Evolutionary conservation across 1,284 basidiomycete species (phyloP).

Genomic region (Kalmanozyma brasiliensis): DNA sequence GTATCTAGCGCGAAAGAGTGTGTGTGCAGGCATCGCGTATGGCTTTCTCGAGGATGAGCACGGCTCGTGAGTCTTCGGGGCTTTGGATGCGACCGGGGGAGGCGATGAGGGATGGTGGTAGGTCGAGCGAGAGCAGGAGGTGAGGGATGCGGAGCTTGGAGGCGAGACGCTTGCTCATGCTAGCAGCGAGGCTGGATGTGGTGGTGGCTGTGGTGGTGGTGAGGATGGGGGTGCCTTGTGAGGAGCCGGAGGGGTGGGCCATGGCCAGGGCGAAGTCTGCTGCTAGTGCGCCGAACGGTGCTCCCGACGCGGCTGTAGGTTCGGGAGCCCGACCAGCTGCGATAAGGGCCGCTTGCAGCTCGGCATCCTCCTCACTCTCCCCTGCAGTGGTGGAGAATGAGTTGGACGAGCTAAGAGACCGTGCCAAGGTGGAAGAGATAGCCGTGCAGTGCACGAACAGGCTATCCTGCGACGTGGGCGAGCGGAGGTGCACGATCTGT

Average conservation of each 20-base stretch:
- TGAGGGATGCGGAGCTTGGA: slow-evolving; percentile 33
- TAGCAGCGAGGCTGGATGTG: slow-evolving; percentile 11
- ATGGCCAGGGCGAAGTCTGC: slow-evolving; percentile 51
- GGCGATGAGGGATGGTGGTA: slow-evolving; percentile 25
- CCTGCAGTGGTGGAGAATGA: not conserved
- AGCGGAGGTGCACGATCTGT: slow-evolving; percentile 20
- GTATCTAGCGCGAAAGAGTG: too few species aligned
- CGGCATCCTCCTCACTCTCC: slow-evolving; percentile 10
- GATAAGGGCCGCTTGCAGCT: slow-evolving; percentile 16
- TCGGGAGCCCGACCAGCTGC: slow-evolving; percentile 12
- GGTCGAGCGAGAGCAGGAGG: slow-evolving; percentile 48
- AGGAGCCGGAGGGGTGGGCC: not conserved
- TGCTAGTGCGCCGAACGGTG: slow-evolving; percentile 11
- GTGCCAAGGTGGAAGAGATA: slow-evolving; percentile 16
- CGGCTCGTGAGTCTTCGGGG: slow-evolving; percentile 39
- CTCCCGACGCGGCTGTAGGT: not conserved
- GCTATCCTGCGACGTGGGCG: slow-evolving; percentile 2
- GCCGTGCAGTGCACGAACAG: slow-evolving; percentile 29
- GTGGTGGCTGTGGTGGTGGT: slow-evolving; percentile 8
- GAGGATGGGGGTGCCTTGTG: slow-evolving; percentile 4
- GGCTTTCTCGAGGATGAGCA: slow-evolving; percentile 19
- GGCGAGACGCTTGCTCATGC: slow-evolving; percentile 32
- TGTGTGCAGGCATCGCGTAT: too few species aligned
- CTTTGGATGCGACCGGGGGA: slow-evolving; percentile 4
- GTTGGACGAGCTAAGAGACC: not conserved